These are phyloP conservation scores for Blastosporella zonata DNA, from an alignment of 1,284 basidiomycete genomes.

Conservation along the genomic window DNA sequence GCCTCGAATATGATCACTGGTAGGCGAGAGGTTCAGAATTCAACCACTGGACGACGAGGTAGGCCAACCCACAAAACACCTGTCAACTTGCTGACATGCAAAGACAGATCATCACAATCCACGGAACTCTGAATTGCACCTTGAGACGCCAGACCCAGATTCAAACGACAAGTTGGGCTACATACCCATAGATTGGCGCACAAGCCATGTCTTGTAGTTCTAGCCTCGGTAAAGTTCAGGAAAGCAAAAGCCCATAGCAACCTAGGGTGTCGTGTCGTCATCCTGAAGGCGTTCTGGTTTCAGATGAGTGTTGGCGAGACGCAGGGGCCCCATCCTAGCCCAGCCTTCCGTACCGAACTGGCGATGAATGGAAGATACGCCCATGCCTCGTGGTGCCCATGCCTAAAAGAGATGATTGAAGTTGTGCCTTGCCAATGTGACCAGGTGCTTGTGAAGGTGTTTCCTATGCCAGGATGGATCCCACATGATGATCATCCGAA, in stretches of 20 bases:
- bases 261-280: not conserved
- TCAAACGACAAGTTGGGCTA: no score
- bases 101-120: no score
- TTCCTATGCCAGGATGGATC: not conserved
- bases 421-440: not conserved
- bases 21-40: not conserved
- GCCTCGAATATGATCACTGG: not conserved
- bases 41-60: not conserved
- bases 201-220: not conserved
- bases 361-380: not conserved
- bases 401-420: not conserved
- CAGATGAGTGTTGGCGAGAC: not conserved
- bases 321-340: not conserved
- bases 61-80: not conserved
- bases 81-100: no score
- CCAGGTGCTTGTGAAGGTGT: not conserved
- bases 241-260: not conserved
- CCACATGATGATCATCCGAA: not conserved
- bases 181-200: no score
- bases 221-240: not conserved
- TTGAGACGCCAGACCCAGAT: no score
- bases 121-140: no score
- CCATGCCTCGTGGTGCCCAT: slow-evolving; percentile 4
- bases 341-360: not conserved
- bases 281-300: not conserved